Conservation (phyloP, 129 eudicot species). For the Centrapalus pauciflorus region DNA sequence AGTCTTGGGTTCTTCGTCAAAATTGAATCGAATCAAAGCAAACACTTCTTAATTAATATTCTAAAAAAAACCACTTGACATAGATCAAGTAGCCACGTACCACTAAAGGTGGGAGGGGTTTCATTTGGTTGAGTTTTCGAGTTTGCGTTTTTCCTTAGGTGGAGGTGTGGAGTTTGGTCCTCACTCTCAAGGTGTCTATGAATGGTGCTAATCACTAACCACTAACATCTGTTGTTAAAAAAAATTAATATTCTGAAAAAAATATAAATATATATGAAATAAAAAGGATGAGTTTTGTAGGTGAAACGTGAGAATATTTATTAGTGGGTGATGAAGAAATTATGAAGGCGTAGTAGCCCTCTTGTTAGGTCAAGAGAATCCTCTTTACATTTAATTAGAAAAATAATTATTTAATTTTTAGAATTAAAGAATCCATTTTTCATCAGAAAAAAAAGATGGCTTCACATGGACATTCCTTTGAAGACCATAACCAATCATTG, state of each 20-base stretch:
- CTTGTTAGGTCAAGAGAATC: conserved; percentile 23
- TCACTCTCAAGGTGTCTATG: no score
- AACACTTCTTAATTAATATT: neutral
- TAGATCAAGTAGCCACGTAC: no score
- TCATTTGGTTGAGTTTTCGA: no score
- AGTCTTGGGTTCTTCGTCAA: no score
- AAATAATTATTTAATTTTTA: neutral
- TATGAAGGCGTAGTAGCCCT: conserved; percentile 5
- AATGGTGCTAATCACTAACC: no score
- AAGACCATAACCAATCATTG: conserved; percentile 21
- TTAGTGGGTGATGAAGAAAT: conserved; percentile 9
- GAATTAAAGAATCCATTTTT: neutral
- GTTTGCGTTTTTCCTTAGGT: no score
- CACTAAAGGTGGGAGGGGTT: no score
- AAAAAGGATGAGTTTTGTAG: neutral
- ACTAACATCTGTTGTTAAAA: no score
- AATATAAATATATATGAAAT: neutral
- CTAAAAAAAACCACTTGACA: no score
- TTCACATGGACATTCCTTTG: conserved; percentile 18
- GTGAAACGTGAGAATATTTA: neutral
- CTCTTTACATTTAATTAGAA: neutral
- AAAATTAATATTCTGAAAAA: no score
- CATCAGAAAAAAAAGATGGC: neutral
- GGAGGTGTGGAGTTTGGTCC: no score
- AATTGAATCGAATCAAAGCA: neutral